Conservation (phyloP, 768 basidiomycete genomes). For the Termitomyces sp. region DNA sequence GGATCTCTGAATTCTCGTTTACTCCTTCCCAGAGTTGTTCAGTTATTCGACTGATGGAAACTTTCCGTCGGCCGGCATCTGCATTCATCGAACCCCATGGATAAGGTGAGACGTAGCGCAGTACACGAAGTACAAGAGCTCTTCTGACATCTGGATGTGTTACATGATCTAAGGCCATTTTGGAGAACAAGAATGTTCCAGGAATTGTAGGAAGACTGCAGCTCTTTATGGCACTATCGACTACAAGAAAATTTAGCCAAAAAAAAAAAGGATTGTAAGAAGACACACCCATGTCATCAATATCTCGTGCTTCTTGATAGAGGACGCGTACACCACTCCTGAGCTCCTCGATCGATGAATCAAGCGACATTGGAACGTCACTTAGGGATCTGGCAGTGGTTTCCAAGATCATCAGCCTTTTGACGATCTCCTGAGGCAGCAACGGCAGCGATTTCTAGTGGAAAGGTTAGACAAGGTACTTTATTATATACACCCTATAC, state of each 20-base stretch:
- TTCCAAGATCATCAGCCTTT: slow-evolving; percentile 28
- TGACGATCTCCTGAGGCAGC: slow-evolving; percentile 25
- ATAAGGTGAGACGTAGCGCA: slow-evolving; percentile 67
- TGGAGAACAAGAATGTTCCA: slow-evolving; percentile 46
- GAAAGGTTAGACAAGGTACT: neutral
- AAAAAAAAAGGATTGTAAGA: neutral
- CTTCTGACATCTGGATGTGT: slow-evolving; percentile 29
- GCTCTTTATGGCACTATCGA: slow-evolving; percentile 34
- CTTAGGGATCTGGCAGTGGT: slow-evolving; percentile 22
- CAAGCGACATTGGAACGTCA: slow-evolving; percentile 26
- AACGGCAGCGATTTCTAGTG: slow-evolving; percentile 7
- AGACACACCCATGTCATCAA: slow-evolving; percentile 42
- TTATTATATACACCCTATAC: slow-evolving; percentile 4
- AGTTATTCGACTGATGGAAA: slow-evolving; percentile 43
- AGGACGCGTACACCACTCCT: slow-evolving; percentile 32
- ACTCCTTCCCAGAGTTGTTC: slow-evolving; percentile 39
- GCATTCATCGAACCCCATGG: slow-evolving; percentile 74
- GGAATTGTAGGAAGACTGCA: slow-evolving; percentile 38
- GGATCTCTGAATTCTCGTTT: slow-evolving; percentile 17
- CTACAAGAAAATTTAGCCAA: slow-evolving; percentile 22
- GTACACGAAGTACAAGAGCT: slow-evolving; percentile 45
- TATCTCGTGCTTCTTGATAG: slow-evolving; percentile 27
- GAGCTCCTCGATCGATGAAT: slow-evolving; percentile 30
- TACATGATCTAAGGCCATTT: slow-evolving; percentile 26
- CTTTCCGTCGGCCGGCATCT: slow-evolving; percentile 49